Percentiles rank a stretch among this genome's conserved stretches.
Evolutionary conservation across 176 grass and related monocot species (phyloP).

Genomic region (Secale cereale): DNA sequence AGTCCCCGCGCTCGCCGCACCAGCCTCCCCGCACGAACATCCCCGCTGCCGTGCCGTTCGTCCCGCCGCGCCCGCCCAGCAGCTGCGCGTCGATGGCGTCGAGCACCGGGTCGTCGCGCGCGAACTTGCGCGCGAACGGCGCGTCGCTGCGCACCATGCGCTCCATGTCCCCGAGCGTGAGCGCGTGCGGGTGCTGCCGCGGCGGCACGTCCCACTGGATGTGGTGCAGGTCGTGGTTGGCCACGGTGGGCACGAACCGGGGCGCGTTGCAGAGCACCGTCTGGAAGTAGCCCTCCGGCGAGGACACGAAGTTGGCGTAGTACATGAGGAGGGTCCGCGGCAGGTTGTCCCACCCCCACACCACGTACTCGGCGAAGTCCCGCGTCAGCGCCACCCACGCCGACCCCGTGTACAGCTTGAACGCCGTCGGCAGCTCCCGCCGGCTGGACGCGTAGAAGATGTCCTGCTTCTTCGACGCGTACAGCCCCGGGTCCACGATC

Average conservation of each 20-base stretch:
- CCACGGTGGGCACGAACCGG: constrained; percentile 55
- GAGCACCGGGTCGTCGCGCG: constrained; percentile 42
- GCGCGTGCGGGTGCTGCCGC: constrained; percentile 81
- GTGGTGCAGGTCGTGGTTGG: constrained; percentile 93
- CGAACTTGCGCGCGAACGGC: constrained; percentile 60
- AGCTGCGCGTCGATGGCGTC: constrained; percentile 47
- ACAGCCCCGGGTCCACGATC: constrained; percentile 81
- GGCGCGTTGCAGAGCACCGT: constrained; percentile 87
- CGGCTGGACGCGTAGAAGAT: constrained; percentile 51
- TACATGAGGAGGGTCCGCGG: constrained; percentile 95
- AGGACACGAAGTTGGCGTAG: constrained; percentile 94
- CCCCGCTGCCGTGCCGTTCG: constrained; percentile 3
- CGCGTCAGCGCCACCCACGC: constrained; percentile 77
- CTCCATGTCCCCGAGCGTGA: constrained; percentile 40
- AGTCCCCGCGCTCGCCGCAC: constrained; percentile 18
- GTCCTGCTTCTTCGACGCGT: constrained; percentile 60
- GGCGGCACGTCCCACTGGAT: constrained; percentile 89
- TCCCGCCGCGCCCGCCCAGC: constrained; percentile 23
- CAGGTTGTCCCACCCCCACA: constrained; percentile 98
- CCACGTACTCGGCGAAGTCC: constrained; percentile 74
- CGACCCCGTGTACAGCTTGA: constrained; percentile 87
- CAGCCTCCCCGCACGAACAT: constrained; percentile 37
- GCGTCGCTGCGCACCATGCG: constrained; percentile 51
- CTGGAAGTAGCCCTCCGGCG: constrained; percentile 97
- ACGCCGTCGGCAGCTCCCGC: constrained; percentile 69